These are phyloP conservation scores for Hysterangium stoloniferum DNA, from an alignment of 768 basidiomycete genomes.

Conservation along the genomic window DNA sequence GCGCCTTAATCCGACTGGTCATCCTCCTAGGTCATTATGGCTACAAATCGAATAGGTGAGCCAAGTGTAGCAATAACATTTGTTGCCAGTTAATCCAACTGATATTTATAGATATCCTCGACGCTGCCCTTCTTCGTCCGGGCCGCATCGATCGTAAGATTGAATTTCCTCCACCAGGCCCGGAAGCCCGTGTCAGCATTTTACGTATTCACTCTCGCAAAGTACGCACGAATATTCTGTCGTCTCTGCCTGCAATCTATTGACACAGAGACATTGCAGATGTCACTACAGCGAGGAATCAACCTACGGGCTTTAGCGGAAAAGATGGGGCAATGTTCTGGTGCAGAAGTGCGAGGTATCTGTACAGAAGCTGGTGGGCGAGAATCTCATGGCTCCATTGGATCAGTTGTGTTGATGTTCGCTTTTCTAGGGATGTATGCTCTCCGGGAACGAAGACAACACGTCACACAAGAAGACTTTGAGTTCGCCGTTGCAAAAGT, in stretches of 20 bases:
- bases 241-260: not conserved
- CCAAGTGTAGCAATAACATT: no score
- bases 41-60: constrained; percentile 87
- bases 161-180: constrained; percentile 96
- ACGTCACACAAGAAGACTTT: constrained; percentile 98
- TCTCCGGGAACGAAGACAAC: constrained; percentile 86
- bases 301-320: constrained; percentile 93
- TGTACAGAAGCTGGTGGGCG: constrained; percentile 88
- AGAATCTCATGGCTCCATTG: not conserved
- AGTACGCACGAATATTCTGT: constrained; percentile 31
- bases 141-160: constrained; percentile 97
- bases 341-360: constrained; percentile 95
- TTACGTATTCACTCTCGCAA: constrained; percentile 95
- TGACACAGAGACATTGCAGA: constrained; percentile 36
- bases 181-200: constrained; percentile 95
- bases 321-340: constrained; percentile 99
- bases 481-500: constrained; percentile 98
- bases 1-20: no score
- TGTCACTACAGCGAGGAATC: constrained; percentile 97
- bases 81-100: not conserved
- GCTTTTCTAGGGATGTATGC: constrained; percentile 83
- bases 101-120: constrained; percentile 68
- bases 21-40: constrained; percentile 88
- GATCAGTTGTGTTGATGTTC: not conserved
- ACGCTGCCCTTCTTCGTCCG: constrained; percentile 85